A percentile compares a stretch with the other conserved stretches of the same genome.
Evolutionary conservation across 768 basidiomycete genomes (phyloP).

Genomic region (Kwoniella sp.): DNA sequence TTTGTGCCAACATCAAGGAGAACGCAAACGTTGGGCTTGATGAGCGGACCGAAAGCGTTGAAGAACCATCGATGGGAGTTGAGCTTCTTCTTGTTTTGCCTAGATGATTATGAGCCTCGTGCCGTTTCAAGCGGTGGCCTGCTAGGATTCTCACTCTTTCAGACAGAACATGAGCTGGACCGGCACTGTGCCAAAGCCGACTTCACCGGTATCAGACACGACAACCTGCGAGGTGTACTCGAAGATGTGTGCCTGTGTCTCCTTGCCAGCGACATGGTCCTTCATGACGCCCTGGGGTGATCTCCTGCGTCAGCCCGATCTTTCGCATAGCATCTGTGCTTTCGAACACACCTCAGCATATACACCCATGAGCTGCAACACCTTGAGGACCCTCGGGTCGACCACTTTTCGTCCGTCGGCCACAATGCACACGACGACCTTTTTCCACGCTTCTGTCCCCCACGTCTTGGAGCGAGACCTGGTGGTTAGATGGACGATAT

Average conservation of each 20-base stretch:
- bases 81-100: constrained; percentile 48
- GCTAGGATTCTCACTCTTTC: constrained; percentile 70
- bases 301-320: neutral
- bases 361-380: constrained; percentile 65
- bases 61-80: constrained; percentile 49
- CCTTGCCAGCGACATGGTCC: constrained; percentile 79
- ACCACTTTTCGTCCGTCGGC: constrained; percentile 51
- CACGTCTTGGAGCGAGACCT: constrained; percentile 49
- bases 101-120: neutral
- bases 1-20: constrained; percentile 49
- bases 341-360: constrained; percentile 12
- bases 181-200: constrained; percentile 51
- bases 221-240: constrained; percentile 70
- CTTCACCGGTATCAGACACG: constrained; percentile 74
- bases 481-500: constrained; percentile 51
- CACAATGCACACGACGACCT: constrained; percentile 51
- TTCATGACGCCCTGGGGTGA: constrained; percentile 69
- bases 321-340: neutral
- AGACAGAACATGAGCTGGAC: constrained; percentile 64
- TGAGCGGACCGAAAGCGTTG: constrained; percentile 46
- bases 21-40: constrained; percentile 48
- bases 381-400: constrained; percentile 65
- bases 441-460: constrained; percentile 52
- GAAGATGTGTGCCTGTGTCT: constrained; percentile 63
- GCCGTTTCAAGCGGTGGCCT: neutral